Conservation (phyloP, 2,329 filamentous ascomycete species). For the Exophiala bonariae region DNA sequence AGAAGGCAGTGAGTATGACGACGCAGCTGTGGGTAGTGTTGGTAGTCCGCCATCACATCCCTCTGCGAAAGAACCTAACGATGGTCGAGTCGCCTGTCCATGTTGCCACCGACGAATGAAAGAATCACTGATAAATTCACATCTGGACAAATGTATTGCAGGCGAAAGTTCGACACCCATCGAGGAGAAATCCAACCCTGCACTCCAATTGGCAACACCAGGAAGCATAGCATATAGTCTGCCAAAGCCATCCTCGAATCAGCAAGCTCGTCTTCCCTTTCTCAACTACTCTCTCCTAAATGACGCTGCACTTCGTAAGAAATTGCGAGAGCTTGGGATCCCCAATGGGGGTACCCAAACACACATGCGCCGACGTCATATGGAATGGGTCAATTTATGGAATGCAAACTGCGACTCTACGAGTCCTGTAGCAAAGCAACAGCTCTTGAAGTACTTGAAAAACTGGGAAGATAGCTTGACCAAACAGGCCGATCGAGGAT, state of each 20-base stretch:
- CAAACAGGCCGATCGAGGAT: conserved; percentile 35
- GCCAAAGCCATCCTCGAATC: conserved; percentile 17
- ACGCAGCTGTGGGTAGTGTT: neutral
- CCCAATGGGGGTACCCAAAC: conserved; percentile 66
- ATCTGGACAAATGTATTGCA: conserved; percentile 68
- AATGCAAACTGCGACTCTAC: conserved; percentile 94
- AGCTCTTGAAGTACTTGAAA: conserved; percentile 77
- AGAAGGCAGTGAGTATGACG: conserved; percentile 32
- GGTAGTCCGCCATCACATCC: conserved; percentile 17
- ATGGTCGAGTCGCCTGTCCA: conserved; percentile 80
- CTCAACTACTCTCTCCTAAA: conserved; percentile 87
- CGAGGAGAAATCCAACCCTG: conserved; percentile 15
- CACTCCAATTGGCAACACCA: conserved; percentile 10
- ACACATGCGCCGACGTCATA: conserved; percentile 76
- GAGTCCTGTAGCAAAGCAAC: conserved; percentile 66
- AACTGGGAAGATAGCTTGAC: conserved; percentile 85
- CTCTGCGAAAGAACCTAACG: conserved; percentile 47
- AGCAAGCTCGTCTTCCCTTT: conserved; percentile 67
- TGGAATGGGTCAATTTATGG: conserved; percentile 93
- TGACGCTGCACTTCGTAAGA: conserved; percentile 74
- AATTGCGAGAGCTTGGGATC: conserved; percentile 77
- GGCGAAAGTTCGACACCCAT: conserved; percentile 19
- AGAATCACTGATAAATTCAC: conserved; percentile 71
- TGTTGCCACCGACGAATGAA: conserved; percentile 82
- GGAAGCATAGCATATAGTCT: conserved; percentile 24